phyloP scores from a whole-genome alignment of 306 rosid species.

The Prunus salicina region DNA sequence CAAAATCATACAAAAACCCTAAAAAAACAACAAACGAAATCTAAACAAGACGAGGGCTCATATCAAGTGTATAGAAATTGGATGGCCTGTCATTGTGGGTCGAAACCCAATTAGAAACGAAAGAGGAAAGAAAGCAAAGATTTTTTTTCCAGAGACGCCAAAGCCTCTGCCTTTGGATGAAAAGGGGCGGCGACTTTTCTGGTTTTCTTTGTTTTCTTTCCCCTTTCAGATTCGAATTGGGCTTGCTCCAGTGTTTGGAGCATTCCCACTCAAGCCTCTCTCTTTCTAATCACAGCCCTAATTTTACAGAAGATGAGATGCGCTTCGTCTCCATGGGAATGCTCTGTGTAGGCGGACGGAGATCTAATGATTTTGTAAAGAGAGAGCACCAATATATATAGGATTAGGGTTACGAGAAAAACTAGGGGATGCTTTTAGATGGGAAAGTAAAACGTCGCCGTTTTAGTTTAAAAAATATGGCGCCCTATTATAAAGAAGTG shows the following conservation, averaged over 20 bases:
- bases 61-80: conserved; percentile 61
- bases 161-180: conserved; percentile 10
- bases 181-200: conserved; percentile 40
- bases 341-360: background rate
- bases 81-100: conserved; percentile 44
- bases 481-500: background rate
- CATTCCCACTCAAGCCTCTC: conserved; percentile 75
- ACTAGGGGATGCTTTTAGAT: background rate
- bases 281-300: conserved; percentile 70
- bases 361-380: background rate
- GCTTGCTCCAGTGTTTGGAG: background rate
- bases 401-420: background rate
- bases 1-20: background rate
- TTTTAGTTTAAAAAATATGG: background rate
- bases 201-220: background rate
- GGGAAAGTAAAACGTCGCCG: background rate
- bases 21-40: background rate
- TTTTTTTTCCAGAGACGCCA: conserved; percentile 36
- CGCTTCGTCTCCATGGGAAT: background rate
- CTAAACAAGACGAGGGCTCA: conserved; percentile 43
- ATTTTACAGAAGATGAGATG: background rate
- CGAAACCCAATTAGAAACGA: conserved; percentile 8
- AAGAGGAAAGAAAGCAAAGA: background rate
- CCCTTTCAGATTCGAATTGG: conserved; percentile 17
- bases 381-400: background rate